Evolutionary conservation across 176 grass and related monocot genomes (phyloP), one percentile per base, ranked within the genome.

Genomic region (Aegilops bicornis): DNA sequence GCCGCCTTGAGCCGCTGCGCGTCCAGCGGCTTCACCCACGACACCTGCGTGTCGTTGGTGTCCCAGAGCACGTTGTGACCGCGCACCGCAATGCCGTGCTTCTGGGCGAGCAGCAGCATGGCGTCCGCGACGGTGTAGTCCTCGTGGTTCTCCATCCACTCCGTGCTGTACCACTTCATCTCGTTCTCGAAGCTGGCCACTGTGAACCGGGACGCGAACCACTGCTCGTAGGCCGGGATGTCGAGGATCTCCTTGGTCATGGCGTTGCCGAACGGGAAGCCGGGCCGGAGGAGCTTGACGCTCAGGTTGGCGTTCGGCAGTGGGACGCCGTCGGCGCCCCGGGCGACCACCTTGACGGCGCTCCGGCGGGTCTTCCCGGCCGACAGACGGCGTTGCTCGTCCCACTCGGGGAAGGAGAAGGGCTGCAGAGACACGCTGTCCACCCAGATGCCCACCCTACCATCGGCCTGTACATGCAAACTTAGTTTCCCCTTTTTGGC

Each of bases 131-230:
- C 40, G 3, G 19, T 8, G 89, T 94, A 98, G 78, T 94, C 54
- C 79, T 90, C 91, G 3, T 89, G 59, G 56, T 78, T 78, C 52
- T 75, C 67, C 3, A 1, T 12, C 66, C 37, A 58, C 83, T 98
- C 96, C 0, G 79, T 98, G 64, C 84, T 43, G 72, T 95, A 95
- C 96, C 96, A 98, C 85, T 98, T 95, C 96, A 98, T 95, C 89
- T 98, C 96, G 88, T 98, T 98, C 93, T 98, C 96, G 79, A 98
- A 95, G n/a, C 89, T 98, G 40, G 93, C 91, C 7, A 90, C 86
- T 0, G 80, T 89, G 93, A 98, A 98, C 10, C 93, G 87, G 4
- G 93, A 94, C 8, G 93, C 35, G 79, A 98, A 98, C 93, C 93
- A 98, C 82, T 83, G 86, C 84, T 98, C 89, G 81, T 95, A 98